Conservation (phyloP, 495 filamentous ascomycete genomes). For the Cairneyella variabilis region DNA sequence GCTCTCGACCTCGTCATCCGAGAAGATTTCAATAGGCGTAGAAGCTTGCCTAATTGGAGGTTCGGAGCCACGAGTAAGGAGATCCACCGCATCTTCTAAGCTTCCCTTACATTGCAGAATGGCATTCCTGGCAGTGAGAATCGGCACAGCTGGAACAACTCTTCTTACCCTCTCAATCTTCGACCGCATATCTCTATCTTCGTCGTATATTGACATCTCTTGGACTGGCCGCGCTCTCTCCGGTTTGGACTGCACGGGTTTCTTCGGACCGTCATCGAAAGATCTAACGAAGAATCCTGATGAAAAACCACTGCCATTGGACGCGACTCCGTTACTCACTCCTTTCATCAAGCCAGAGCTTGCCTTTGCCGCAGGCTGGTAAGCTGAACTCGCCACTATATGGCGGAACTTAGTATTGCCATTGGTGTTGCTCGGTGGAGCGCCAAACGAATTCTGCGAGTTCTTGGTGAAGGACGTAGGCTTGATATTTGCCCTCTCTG, state of each 20-base stretch:
- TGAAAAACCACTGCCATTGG: no score
- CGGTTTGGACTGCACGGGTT: conserved; percentile 37
- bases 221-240: conserved; percentile 50
- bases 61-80: conserved; percentile 35
- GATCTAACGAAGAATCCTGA: no score
- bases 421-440: background rate
- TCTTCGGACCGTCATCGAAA: conserved; percentile 21
- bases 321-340: no score
- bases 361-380: background rate
- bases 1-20: conserved; percentile 28
- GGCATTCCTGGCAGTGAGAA: conserved; percentile 49
- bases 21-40: no score
- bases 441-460: conserved; percentile 15
- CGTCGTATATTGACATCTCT: conserved; percentile 49
- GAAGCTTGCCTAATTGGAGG: no score
- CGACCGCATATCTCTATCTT: conserved; percentile 43
- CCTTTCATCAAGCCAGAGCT: no score
- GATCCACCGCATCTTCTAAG: conserved; percentile 55
- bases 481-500: conserved; percentile 44
- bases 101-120: conserved; percentile 50
- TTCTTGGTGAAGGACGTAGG: conserved; percentile 56
- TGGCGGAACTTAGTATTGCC: conserved; percentile 19
- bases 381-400: conserved; percentile 13
- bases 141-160: conserved; percentile 47
- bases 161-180: conserved; percentile 54